Evolutionary conservation across 2,329 filamentous ascomycete genomes (phyloP).

Genomic region (Xylariaceae sp.): DNA sequence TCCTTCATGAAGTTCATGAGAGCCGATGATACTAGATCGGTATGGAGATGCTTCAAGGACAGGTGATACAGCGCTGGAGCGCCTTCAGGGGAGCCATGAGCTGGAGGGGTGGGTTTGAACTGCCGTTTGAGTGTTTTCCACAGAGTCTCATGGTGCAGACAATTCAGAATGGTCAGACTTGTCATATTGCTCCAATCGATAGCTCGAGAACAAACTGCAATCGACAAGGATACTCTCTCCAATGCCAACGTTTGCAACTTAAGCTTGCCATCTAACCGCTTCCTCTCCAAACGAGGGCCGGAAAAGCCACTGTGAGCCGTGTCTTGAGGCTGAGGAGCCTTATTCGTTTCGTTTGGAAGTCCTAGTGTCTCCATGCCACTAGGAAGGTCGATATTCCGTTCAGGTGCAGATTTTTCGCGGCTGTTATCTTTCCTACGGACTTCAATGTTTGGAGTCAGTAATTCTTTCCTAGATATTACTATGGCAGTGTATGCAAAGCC

Average conservation of each 20-base stretch:
- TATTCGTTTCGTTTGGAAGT: background rate
- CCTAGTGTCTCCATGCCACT: background rate
- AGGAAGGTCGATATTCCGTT: slow-evolving; percentile 10
- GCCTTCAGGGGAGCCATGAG: slow-evolving; percentile 41
- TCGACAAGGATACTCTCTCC: slow-evolving; percentile 76
- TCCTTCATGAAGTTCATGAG: slow-evolving; percentile 79
- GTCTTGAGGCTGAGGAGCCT: background rate
- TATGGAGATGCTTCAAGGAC: slow-evolving; percentile 76
- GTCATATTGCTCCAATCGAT: slow-evolving; percentile 79
- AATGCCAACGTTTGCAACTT: slow-evolving; percentile 76
- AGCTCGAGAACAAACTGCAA: slow-evolving; percentile 71
- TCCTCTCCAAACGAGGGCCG: slow-evolving; percentile 27
- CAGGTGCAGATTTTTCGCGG: slow-evolving; percentile 19
- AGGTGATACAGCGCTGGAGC: slow-evolving; percentile 63
- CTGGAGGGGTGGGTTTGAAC: slow-evolving; percentile 55
- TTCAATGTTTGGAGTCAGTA: slow-evolving; percentile 10
- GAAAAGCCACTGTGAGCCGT: background rate
- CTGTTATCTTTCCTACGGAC: slow-evolving; percentile 26
- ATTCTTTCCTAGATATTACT: background rate
- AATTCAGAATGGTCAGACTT: slow-evolving; percentile 76
- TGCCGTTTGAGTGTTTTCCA: slow-evolving; percentile 75
- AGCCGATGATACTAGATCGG: slow-evolving; percentile 72
- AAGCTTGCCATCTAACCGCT: slow-evolving; percentile 63
- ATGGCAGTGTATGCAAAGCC: background rate
- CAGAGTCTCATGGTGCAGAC: slow-evolving; percentile 73